Base-by-base conservation (phyloP, 2,329 filamentous ascomycete species). In the Orbilia javanica region DNA sequence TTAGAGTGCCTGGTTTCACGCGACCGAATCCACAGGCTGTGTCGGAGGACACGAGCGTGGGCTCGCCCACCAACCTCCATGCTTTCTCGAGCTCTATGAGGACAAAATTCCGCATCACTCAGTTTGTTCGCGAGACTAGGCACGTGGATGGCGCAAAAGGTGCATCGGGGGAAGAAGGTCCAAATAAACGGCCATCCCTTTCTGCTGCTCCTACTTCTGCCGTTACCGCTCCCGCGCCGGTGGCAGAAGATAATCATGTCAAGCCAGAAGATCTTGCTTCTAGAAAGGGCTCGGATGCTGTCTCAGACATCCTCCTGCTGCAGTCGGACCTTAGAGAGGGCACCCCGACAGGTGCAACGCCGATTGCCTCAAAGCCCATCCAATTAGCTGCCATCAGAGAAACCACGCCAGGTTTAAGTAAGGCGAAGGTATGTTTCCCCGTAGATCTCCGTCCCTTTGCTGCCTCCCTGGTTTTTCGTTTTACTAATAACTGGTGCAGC, bases 1-100 rank as follows among this genome's bases (percentile, higher is more conserved):
- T 78, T 55, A 78, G 74, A 57, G 74, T 78, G 34, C 74, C 74
- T n/a, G 55, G 55, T 18, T 78, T 78, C 67, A 72, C 74, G 74
- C 74, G 74, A 67, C 74, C 67, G 34, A 78, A 62, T 31, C 67
- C 74, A 25, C 74, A 67, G 67, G 55, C 67, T 18, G 31, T 66
- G 62, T 72, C 67, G 62, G 74, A 78, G 52, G 74, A 78, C 42
- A 63, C 52, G 31, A 64, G 53, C 48, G 62, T 53, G n/a, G 74
- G 67, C 18, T 78, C 74, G 18, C 74, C 74, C 52, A 78, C 74
- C 31, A 78, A 63, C 67, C 57, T 67, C 29, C 53, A 63, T 57
- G 63, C 67, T 22, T 72, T 67, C 44, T 72, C 74, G 20, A 77
- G 63, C 36, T 55, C 66, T 22, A 77, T 77, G 73, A 71, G 70